phyloP scores from a whole-genome alignment of 225 moss, liverwort and hornwort species.

The Bryum argenteum region DNA sequence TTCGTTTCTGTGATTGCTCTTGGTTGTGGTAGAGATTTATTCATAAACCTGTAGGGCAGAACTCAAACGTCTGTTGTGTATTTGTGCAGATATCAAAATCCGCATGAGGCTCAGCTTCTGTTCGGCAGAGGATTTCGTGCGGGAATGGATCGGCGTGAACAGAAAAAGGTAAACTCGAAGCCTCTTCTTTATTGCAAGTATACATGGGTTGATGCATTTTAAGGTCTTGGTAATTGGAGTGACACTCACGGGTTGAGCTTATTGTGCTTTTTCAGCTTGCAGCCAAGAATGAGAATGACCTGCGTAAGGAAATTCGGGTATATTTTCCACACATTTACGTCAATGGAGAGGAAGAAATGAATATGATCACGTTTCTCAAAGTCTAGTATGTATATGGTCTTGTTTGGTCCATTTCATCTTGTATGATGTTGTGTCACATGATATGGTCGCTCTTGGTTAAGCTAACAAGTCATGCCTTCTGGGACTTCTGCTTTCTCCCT shows the following conservation, averaged over 20 bases:
- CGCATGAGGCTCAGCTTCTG: conserved; percentile 96
- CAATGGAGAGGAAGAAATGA: background rate
- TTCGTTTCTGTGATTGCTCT: background rate
- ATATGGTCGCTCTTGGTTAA: conserved; percentile 17
- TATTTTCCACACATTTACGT: conserved; percentile 14
- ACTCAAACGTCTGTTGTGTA: conserved; percentile 21
- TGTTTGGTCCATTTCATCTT: conserved; percentile 17
- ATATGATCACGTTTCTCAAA: background rate
- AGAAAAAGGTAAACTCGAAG: conserved; percentile 71
- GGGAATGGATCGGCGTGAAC: conserved; percentile 99
- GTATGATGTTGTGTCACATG: conserved; percentile 18
- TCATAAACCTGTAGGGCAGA: background rate
- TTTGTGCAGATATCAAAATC: conserved; percentile 75
- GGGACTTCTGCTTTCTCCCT: background rate
- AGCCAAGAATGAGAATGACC: conserved; percentile 96
- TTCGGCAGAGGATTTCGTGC: conserved; percentile 99
- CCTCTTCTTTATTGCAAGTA: conserved; percentile 13
- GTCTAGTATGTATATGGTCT: conserved; percentile 3
- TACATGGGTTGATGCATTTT: conserved; percentile 3
- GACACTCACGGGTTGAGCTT: conserved; percentile 26
- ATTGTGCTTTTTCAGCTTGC: conserved; percentile 69
- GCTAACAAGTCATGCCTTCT: conserved; percentile 1
- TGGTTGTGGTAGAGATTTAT: conserved; percentile 7
- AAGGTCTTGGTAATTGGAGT: conserved; percentile 4
- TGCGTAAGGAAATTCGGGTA: conserved; percentile 88